Percentiles rank a stretch among this genome's conserved stretches.
Conservation (phyloP, 495 filamentous ascomycete genomes). For the Bombardia bombarda region DNA sequence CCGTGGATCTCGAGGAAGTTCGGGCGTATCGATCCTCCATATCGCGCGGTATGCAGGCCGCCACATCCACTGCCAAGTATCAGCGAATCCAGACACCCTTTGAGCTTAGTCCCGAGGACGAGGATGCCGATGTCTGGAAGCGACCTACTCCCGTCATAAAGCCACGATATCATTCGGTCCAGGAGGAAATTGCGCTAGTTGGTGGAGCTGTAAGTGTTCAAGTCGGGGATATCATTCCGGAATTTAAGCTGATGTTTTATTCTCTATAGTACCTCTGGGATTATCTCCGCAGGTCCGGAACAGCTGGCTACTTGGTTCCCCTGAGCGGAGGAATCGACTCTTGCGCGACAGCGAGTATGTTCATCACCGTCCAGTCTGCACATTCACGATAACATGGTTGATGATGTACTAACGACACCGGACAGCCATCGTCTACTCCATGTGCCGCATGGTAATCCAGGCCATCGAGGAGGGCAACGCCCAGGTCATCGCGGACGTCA, state of each 20-base stretch:
- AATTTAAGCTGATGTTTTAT: neutral
- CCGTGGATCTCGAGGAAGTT: slow-evolving; percentile 74
- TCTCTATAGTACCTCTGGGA: no score
- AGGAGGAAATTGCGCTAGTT: slow-evolving; percentile 69
- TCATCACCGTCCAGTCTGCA: slow-evolving; percentile 4
- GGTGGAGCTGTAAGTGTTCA: neutral
- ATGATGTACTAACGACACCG: neutral
- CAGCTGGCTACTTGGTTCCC: slow-evolving; percentile 52
- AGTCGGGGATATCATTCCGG: no score
- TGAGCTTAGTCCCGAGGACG: slow-evolving; percentile 29
- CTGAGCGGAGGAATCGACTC: slow-evolving; percentile 67
- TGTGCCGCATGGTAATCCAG: slow-evolving; percentile 66
- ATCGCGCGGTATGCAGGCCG: slow-evolving; percentile 52
- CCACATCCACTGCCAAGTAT: slow-evolving; percentile 28
- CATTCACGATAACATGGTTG: no score
- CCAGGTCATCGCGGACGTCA: slow-evolving; percentile 65
- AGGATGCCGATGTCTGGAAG: slow-evolving; percentile 20
- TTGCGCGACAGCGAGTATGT: slow-evolving; percentile 39
- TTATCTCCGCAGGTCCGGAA: slow-evolving; percentile 60
- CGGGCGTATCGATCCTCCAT: slow-evolving; percentile 44
- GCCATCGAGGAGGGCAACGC: slow-evolving; percentile 50
- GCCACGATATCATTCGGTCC: slow-evolving; percentile 50
- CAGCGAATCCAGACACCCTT: slow-evolving; percentile 31
- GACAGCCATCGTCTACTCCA: slow-evolving; percentile 63
- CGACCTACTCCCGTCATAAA: slow-evolving; percentile 24